Conservation (phyloP, 352 stramenopile species). For the Phytophthora cactorum region DNA sequence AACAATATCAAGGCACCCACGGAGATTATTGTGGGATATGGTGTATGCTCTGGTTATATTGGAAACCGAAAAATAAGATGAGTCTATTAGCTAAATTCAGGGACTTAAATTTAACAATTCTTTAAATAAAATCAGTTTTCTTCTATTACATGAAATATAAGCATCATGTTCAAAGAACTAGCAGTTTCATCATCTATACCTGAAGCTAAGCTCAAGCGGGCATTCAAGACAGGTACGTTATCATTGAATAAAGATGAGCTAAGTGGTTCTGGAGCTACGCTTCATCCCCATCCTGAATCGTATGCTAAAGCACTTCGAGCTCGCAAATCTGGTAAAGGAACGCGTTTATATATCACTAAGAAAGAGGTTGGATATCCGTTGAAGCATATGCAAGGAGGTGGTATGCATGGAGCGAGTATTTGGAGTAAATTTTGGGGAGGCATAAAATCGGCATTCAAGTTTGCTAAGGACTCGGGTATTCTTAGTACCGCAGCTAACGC, state of each 20-base stretch:
- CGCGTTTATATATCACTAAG: too few species aligned
- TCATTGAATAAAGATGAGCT: conserved; percentile 6
- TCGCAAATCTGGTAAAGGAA: background rate
- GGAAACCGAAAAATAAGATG: background rate
- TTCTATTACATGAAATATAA: background rate
- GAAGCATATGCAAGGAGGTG: too few species aligned
- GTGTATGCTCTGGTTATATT: background rate
- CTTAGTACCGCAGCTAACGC: background rate
- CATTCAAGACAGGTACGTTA: conserved; percentile 8
- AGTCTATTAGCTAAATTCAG: background rate
- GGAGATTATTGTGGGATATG: background rate
- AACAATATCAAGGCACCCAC: background rate
- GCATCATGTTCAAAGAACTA: conserved; percentile 1
- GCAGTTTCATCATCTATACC: background rate
- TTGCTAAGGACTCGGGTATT: background rate
- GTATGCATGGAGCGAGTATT: background rate
- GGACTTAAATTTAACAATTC: conserved; percentile 2
- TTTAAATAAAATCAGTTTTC: conserved; percentile 8
- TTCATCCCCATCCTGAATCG: conserved; percentile 7
- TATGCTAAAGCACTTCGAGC: background rate
- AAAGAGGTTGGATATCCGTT: too few species aligned
- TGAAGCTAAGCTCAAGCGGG: conserved; percentile 3
- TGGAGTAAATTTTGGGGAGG: background rate
- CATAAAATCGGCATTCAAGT: background rate
- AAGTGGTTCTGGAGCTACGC: background rate